Evolutionary conservation across 176 grass and related monocot genomes (phyloP).

Genomic region (Calamus simplicifolius): DNA sequence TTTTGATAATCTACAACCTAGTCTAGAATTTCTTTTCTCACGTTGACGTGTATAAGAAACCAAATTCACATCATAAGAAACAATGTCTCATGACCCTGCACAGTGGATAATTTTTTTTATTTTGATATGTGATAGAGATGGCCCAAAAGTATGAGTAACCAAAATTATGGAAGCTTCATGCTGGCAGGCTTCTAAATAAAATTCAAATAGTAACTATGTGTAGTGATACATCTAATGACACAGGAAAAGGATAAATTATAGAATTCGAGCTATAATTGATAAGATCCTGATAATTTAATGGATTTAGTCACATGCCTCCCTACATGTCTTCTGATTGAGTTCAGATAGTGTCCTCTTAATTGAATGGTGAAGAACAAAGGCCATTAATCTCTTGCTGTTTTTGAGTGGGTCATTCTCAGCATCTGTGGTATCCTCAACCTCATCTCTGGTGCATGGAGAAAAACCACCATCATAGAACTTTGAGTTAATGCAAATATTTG

Average conservation of each 20-base stretch:
- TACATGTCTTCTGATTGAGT: slow-evolving; percentile 29
- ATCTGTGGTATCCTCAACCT: slow-evolving; percentile 43
- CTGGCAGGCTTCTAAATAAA: too few species aligned
- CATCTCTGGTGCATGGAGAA: slow-evolving; percentile 67
- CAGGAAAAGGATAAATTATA: too few species aligned
- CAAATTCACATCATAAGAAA: slow-evolving; percentile 35
- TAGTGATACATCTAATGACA: too few species aligned
- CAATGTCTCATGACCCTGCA: slow-evolving; percentile 84
- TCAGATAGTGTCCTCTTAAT: slow-evolving; percentile 48
- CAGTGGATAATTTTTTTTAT: slow-evolving; percentile 15
- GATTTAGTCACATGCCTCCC: slow-evolving; percentile 33
- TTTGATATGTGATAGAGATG: slow-evolving; percentile 7
- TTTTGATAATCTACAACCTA: too few species aligned
- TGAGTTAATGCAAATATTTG: slow-evolving; percentile 80
- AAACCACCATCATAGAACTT: slow-evolving; percentile 71
- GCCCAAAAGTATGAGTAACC: background rate
- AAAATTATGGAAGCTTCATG: too few species aligned
- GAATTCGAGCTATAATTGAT: too few species aligned
- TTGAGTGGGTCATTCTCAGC: slow-evolving; percentile 23
- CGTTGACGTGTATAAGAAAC: too few species aligned
- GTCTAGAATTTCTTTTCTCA: too few species aligned
- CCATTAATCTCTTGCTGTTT: slow-evolving; percentile 28
- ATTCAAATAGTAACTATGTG: too few species aligned
- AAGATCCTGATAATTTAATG: background rate
- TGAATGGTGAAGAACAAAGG: slow-evolving; percentile 39